Evolutionary conservation across 495 filamentous ascomycete species (phyloP).

Genomic region (Daldinia caldariorum): DNA sequence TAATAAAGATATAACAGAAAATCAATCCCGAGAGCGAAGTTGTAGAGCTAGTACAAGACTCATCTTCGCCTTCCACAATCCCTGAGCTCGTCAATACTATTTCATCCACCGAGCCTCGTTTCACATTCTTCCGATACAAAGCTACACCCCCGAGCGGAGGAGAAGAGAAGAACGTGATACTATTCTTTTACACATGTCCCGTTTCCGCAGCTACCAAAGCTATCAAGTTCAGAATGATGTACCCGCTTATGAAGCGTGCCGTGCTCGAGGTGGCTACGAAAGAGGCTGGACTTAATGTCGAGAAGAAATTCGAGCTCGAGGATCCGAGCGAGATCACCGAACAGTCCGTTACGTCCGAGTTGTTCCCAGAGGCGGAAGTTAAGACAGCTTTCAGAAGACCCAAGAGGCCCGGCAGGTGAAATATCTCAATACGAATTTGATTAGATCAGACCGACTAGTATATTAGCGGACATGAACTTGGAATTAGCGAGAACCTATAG

Average conservation of each 20-base stretch:
- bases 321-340: conserved; percentile 82
- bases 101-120: conserved; percentile 83
- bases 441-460: not conserved
- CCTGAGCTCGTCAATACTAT: conserved; percentile 69
- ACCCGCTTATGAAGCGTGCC: conserved; percentile 81
- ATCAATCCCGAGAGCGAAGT: conserved; percentile 81
- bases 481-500: conserved; percentile 18
- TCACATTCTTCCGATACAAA: conserved; percentile 84
- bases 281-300: conserved; percentile 75
- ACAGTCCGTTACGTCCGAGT: conserved; percentile 74
- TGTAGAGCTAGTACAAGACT: conserved; percentile 73
- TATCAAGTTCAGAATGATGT: conserved; percentile 95
- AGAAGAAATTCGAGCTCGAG: conserved; percentile 74
- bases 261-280: conserved; percentile 73
- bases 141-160: conserved; percentile 59
- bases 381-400: conserved; percentile 84
- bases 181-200: conserved; percentile 97
- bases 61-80: conserved; percentile 57
- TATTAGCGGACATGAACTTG: not conserved
- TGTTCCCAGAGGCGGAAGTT: conserved; percentile 74
- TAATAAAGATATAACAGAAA: conserved; percentile 56
- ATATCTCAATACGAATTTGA: not conserved
- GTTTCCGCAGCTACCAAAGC: conserved; percentile 67
- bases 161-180: conserved; percentile 68
- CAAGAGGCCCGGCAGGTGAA: conserved; percentile 79